Evolutionary conservation across 139 green algal species (phyloP), one percentile per base, ranked within the genome.

Genomic region (Volvox africanus): DNA sequence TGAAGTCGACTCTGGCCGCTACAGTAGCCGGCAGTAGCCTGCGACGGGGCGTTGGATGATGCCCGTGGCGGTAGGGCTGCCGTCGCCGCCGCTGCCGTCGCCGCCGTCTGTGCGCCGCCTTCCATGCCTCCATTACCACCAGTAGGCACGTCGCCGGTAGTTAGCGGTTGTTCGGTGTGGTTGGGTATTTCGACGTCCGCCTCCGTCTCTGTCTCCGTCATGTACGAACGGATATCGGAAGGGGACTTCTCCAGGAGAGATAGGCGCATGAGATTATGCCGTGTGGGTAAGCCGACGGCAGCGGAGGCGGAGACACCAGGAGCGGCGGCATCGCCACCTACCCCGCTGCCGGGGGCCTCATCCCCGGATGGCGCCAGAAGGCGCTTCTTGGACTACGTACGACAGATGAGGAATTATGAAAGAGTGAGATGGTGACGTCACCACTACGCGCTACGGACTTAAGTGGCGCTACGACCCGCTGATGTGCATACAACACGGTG

Each of bases 171-270:
- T 9, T 55, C 44, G 9, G 65, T 11, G 71, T 79, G 71, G 26
- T 18, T 30, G 26, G 71, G 28, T 21, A 79, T 17, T 28, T 82
- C 76, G 17, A 76, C 14, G 28, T 76, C 81, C 2, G 35, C 24
- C 61, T 87, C 81, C 0, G 12, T 61, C 61, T 87, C 81, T 0
- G 12, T 61, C 13, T 87, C 81, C 5, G n/a, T 37, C 61, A 87
- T 76, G 81, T 76, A 87, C 16, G 55, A 76, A 12, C 81, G 81
- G 61, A 87, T 76, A n/a, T 87, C 81, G 61, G 81, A 87, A n/a
- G 55, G 61, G 55, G 6, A 30, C 55, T 76, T 87, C 55, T 22
- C 18, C 28, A 86, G 50, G 44, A 36, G 79, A 30, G 71, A 33
- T 18, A 79, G 35, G 71, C 22, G 71, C 26, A 35, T n/a, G 26